Percentiles rank a stretch among this genome's conserved stretches.
Conservation (phyloP, 768 basidiomycete species). For the Naganishia onofrii region DNA sequence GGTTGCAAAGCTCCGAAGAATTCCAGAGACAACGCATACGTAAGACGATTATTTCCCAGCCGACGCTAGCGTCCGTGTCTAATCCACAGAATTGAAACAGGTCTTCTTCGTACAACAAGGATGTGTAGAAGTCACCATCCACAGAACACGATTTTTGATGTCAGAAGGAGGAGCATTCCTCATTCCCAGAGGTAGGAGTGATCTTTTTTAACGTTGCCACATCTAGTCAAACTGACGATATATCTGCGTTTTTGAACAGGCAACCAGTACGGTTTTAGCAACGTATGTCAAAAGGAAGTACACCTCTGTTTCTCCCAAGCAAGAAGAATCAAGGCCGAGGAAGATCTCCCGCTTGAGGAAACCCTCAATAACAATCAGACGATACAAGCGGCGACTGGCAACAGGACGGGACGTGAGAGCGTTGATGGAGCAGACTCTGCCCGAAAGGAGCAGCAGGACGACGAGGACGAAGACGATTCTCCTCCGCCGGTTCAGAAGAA, state of each 20-base stretch:
- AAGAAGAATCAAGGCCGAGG: slow-evolving; percentile 51
- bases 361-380: slow-evolving; percentile 23
- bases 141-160: slow-evolving; percentile 73
- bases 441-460: slow-evolving; percentile 11
- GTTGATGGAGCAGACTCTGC: neutral
- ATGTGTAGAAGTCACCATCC: slow-evolving; percentile 78
- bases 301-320: slow-evolving; percentile 91
- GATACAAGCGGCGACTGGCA: neutral
- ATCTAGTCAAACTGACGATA: neutral
- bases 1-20: slow-evolving; percentile 81
- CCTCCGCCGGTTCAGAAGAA: slow-evolving; percentile 19
- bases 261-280: slow-evolving; percentile 85
- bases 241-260: slow-evolving; percentile 56
- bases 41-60: slow-evolving; percentile 53
- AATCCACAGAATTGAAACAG: slow-evolving; percentile 50
- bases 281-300: slow-evolving; percentile 64
- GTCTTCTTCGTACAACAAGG: slow-evolving; percentile 82
- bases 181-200: slow-evolving; percentile 73
- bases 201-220: neutral
- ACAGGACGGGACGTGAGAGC: neutral
- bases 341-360: slow-evolving; percentile 30
- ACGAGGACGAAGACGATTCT: slow-evolving; percentile 12
- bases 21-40: slow-evolving; percentile 90
- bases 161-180: slow-evolving; percentile 81
- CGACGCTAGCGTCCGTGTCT: neutral